Evolutionary conservation across 2,329 filamentous ascomycete genomes (phyloP), one percentile per base, ranked within the genome.

Genomic region (Ceratocystiopsis sp.): DNA sequence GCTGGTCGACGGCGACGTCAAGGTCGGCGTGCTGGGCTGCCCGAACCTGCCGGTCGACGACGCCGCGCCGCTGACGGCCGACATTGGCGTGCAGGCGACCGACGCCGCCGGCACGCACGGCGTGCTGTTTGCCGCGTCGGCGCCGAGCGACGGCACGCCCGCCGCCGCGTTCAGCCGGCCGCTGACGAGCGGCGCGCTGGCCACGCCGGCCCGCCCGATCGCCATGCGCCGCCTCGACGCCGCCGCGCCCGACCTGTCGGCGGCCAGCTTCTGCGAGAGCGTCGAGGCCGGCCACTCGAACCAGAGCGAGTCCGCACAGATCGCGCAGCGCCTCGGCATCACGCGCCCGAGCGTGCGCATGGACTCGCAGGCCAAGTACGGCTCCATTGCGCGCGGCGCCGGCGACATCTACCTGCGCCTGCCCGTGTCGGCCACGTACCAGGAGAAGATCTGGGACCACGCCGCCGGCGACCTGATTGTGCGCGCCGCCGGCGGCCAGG

Each of bases 361-460:
- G 81, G 91, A 98, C 65, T 93, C 84, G 42, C 91, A 98, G 64
- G 89, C 91, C 53, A 98, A 98, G 64, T 98, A 98, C 63, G 89
- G 80, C 48, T 91, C 84, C 34, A 93, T 98, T 58, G 91, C 91
- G 34, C 73, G 91, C 49, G 91, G 91, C 38, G 86, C 87, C 6
- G 91, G 87, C 41, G 91, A 98, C 57, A 79, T 98, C 51, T 98
- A 98, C 64, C 72, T 98, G 45, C 75, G 93, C 43, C 66, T 98
- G 46, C 91, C 91, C 4, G 80, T 84, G 6, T 59, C 57, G 47
- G 82, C 75, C 58, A 79, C 80, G 43, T 98, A 98, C 65, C 78
- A 93, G 60, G 91, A 98, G 71, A 98, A 98, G 75, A 98, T 98
- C 52, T 98, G 91, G 91, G 91, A 98, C 58, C 91, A 98, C 60